phyloP scores from a whole-genome alignment of 2,329 filamentous ascomycete species.

The Penicillium italicum region DNA sequence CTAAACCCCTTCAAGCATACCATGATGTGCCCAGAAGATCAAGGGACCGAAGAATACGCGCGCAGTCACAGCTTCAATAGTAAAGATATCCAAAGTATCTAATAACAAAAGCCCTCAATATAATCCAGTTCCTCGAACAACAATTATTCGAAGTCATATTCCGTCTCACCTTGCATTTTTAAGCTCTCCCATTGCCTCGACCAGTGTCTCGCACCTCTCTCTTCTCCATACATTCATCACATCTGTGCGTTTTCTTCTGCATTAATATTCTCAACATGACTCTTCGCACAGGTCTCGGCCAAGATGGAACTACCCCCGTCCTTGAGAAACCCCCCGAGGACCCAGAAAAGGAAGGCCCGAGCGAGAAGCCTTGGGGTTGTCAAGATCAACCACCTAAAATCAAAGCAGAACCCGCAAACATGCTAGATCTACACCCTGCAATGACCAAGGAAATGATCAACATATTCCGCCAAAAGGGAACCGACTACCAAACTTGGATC shows the following conservation, averaged over 20 bases:
- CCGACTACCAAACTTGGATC: not conserved
- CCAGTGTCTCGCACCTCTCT: too few relatives aligned
- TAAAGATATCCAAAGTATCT: not conserved
- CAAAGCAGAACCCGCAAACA: not conserved
- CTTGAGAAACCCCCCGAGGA: not conserved
- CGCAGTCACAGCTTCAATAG: not conserved
- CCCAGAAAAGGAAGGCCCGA: not conserved
- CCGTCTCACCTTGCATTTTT: not conserved
- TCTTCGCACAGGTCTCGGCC: not conserved
- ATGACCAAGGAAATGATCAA: not conserved
- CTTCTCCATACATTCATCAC: not conserved
- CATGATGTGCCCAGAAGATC: not conserved
- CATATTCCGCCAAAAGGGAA: not conserved
- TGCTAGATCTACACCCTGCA: not conserved
- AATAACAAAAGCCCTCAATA: not conserved
- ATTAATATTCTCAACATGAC: not conserved
- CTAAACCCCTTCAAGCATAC: not conserved
- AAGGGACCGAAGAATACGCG: not conserved
- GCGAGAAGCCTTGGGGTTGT: too few relatives aligned
- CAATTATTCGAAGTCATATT: not conserved
- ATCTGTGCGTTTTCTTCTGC: not conserved
- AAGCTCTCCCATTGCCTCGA: not conserved
- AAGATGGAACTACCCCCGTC: not conserved
- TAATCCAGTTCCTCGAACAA: not conserved
- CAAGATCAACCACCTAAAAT: not conserved